A percentile compares a stretch with the other conserved stretches of the same genome.
Conservation (phyloP, 176 grass and related monocot genomes). For the Avena eriantha region DNA sequence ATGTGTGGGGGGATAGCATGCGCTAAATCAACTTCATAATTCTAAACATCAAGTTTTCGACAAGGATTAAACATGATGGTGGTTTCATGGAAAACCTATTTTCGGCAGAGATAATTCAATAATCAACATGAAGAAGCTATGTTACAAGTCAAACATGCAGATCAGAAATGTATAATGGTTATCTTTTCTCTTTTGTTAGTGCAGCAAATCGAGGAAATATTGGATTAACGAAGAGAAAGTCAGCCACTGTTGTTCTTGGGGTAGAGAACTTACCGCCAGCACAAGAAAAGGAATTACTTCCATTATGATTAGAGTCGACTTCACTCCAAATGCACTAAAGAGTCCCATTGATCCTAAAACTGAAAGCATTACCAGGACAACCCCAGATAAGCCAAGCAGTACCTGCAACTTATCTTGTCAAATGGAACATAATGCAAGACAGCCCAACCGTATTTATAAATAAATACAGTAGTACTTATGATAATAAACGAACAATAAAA, state of each 20-base stretch:
- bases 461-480: not conserved
- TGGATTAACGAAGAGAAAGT: slow-evolving; percentile 27
- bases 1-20: not conserved
- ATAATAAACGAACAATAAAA: not conserved
- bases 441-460: slow-evolving; percentile 21
- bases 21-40: not conserved
- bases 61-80: slow-evolving; percentile 10
- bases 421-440: slow-evolving; percentile 38
- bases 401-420: slow-evolving; percentile 64
- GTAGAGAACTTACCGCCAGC: slow-evolving; percentile 84
- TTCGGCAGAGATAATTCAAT: slow-evolving; percentile 28
- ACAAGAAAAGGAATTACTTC: slow-evolving; percentile 99
- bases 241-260: slow-evolving; percentile 21
- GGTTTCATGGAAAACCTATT: slow-evolving; percentile 5
- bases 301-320: slow-evolving; percentile 98
- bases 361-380: slow-evolving; percentile 92
- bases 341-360: slow-evolving; percentile 95
- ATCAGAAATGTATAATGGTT: not conserved
- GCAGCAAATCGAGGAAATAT: slow-evolving; percentile 13
- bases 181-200: slow-evolving; percentile 4
- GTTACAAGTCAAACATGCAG: slow-evolving; percentile 37
- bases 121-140: slow-evolving; percentile 35
- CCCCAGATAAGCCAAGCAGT: slow-evolving; percentile 87
- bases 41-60: slow-evolving; percentile 26
- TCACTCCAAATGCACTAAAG: slow-evolving; percentile 90